Base-by-base conservation (phyloP, 1,284 basidiomycete species). In the Mycena sp. region DNA sequence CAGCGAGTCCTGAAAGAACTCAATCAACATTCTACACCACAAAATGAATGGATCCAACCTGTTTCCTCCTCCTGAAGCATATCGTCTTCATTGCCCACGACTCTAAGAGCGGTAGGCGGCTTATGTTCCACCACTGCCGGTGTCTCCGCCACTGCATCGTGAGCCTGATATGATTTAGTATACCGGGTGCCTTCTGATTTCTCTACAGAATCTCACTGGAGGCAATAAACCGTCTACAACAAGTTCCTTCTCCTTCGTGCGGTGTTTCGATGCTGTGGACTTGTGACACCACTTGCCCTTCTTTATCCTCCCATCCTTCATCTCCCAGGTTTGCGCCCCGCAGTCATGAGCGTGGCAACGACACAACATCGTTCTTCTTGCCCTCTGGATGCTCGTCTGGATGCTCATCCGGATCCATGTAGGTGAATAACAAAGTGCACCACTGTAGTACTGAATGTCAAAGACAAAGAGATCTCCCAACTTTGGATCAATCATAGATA, bases 141-240 rank as follows among this genome's bases (percentile, higher is more conserved):
- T 53, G 40, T 37, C 38, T 11, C 37, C n/a, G n/a, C 35, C 11
- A 16, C 35, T 51, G 32, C 35, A 23, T 53, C 29, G 37, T 40
- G 51, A 41, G 51, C 10, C 51, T 53, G 9, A 41, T 41, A 21
- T 35, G 29, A 30, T 40, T 53, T 25, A 53, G 38, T 53, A 53
- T 41, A 23, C 16, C 17, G n/a, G n/a, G n/a, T n/a, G 30, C 28
- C 41, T 21, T 23, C 51, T 53, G 38, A 53, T 17, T 28, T 35
- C 26, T 7, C 28, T 17, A 7, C 38, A 40, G 38, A 9, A 16
- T 41, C 51, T 41, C 29, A 53, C 40, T 41, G 40, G 44, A 26
- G 44, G 44, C 44, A 46, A 28, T 7, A 26, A 5, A 23, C 44
- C 44, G 7, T 9, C 25, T 28, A 23, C 44, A 5, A 46, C 23